phyloP scores from a whole-genome alignment of 805 yeast genomes.

The Tetrapisispora nanseiensis region DNA sequence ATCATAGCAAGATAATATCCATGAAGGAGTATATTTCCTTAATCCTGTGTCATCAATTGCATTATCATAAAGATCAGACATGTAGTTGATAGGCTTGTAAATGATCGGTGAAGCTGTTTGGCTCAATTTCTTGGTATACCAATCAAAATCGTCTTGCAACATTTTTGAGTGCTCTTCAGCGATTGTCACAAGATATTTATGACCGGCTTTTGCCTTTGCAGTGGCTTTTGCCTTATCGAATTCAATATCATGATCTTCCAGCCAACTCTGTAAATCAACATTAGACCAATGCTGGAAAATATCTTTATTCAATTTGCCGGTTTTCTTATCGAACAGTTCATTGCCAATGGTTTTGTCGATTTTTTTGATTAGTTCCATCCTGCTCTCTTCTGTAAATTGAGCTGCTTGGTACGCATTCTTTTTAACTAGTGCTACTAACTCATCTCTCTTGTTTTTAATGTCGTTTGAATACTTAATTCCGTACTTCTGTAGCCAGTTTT shows the following conservation, averaged over 20 bases:
- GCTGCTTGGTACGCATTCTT: constrained; percentile 37
- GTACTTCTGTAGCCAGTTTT: constrained; percentile 39
- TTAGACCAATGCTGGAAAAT: constrained; percentile 44
- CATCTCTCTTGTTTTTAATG: constrained; percentile 33
- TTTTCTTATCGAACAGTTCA: constrained; percentile 31
- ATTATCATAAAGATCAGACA: not conserved
- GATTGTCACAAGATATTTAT: constrained; percentile 28
- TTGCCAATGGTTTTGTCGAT: constrained; percentile 28
- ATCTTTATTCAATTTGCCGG: constrained; percentile 34
- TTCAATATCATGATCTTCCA: constrained; percentile 36
- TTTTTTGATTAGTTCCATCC: constrained; percentile 32
- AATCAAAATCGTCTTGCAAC: constrained; percentile 32
- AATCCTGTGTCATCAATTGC: not conserved
- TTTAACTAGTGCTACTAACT: constrained; percentile 34
- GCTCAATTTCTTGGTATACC: constrained; percentile 28
- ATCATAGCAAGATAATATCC: not conserved
- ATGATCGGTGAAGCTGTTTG: constrained; percentile 30
- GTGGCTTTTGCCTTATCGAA: constrained; percentile 20
- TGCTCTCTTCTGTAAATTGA: constrained; percentile 31
- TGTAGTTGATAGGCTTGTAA: constrained; percentile 27
- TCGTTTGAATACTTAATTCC: constrained; percentile 31
- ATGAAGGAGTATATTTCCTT: not conserved
- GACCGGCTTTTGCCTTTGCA: constrained; percentile 23
- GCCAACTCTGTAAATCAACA: constrained; percentile 46
- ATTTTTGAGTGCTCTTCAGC: constrained; percentile 30